Evolutionary conservation across 1,284 basidiomycete species (phyloP).

Genomic region (Pseudomicrostroma phylloplanum): DNA sequence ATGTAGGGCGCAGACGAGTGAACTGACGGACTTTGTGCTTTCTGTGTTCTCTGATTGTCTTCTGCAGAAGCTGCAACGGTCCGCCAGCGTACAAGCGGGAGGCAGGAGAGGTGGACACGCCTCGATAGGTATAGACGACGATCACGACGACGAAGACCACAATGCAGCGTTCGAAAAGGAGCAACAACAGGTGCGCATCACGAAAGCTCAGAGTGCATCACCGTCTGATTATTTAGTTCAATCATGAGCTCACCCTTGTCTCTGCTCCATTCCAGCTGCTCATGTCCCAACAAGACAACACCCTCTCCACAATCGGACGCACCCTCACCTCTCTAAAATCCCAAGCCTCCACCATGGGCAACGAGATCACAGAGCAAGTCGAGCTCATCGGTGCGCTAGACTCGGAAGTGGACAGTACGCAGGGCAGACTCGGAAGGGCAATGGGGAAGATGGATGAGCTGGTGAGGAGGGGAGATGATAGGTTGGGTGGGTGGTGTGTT

Average conservation of each 20-base stretch:
- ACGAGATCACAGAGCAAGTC: constrained; percentile 46
- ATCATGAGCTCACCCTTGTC: not conserved
- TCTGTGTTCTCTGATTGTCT: not conserved
- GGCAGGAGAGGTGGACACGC: constrained; percentile 13
- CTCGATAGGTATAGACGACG: constrained; percentile 25
- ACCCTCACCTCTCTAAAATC: constrained; percentile 33
- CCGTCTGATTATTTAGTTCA: no score
- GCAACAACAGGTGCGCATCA: constrained; percentile 43
- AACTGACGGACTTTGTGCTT: not conserved
- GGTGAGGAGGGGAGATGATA: constrained; percentile 36
- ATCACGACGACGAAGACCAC: constrained; percentile 29
- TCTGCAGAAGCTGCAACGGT: constrained; percentile 3
- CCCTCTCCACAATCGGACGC: constrained; percentile 39
- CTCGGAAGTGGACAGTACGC: constrained; percentile 38
- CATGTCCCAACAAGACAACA: constrained; percentile 42
- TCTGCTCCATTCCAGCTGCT: constrained; percentile 25
- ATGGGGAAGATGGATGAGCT: constrained; percentile 46
- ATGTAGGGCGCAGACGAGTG: not conserved
- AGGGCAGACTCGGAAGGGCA: constrained; percentile 32
- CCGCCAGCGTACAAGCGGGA: not conserved
- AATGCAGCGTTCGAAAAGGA: constrained; percentile 43
- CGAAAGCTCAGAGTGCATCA: no score
- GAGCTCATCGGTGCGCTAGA: constrained; percentile 45
- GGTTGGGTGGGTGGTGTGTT: constrained; percentile 48
- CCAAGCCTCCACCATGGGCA: constrained; percentile 44